Evolutionary conservation across 306 rosid genomes (phyloP), one percentile per base, ranked within the genome.

Genomic region (Cajanus cajan): DNA sequence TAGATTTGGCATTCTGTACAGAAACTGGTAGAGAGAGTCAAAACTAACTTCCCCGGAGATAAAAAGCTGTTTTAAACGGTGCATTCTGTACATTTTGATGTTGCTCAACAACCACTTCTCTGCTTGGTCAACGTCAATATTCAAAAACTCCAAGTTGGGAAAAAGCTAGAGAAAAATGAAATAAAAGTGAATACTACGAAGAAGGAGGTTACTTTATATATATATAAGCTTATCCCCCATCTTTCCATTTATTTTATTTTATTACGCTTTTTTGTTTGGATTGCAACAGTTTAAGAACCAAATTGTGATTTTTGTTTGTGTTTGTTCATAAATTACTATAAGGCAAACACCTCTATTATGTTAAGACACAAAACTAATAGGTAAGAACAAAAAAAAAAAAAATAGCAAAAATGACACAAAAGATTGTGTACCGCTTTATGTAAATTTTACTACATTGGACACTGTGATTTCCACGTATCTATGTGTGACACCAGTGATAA

Each of bases 1-100:
- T 21, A 67, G 73, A 67, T 67, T 68, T 41, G 82, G 80, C 64
- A 81, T 76, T 58, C 71, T 31, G 19, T 45, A 31, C 5, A 79
- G 71, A 21, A 79, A 57, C 45, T 18, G 22, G 7, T 11, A 28
- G 74, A 54, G 54, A 25, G 7, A 8, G n/a, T n/a, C n/a, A n/a
- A n/a, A n/a, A n/a, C n/a, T n/a, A n/a, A n/a, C n/a, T n/a, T n/a
- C n/a, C n/a, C n/a, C n/a, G n/a, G n/a, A n/a, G n/a, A n/a, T n/a
- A n/a, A n/a, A n/a, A n/a, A n/a, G n/a, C n/a, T n/a, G n/a, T 28
- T 68, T 68, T 19, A 78, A 7, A 25, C 37, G 2, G n/a, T 16
- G 52, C 76, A 68, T 39, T 11, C 0, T 8, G 28, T 33, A 68
- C n/a, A 52, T 52, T 34, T 5, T 7, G 6, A 7, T 34, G 39